phyloP scores from a whole-genome alignment of 2,329 filamentous ascomycete genomes.

The Rhytidhysteron rufulum region DNA sequence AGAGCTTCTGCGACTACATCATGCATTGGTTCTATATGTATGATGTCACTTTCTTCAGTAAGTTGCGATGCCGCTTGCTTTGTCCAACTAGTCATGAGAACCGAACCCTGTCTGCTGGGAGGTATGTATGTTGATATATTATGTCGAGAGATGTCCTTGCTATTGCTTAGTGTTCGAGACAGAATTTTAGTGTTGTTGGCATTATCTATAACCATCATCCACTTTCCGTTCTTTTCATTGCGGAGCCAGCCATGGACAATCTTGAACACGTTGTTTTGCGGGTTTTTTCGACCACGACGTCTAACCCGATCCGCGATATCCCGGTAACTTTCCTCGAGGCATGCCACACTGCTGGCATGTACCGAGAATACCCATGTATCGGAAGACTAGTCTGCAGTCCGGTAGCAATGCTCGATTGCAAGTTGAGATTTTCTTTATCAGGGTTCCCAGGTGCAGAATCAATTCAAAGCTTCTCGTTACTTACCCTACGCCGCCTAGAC shows the following conservation, averaged over 20 bases:
- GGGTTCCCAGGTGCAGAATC: neutral
- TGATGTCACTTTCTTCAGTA: slow-evolving; percentile 1
- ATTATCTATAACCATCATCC: slow-evolving; percentile 19
- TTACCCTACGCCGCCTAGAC: slow-evolving; percentile 27
- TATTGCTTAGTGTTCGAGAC: neutral
- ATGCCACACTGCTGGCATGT: slow-evolving; percentile 9
- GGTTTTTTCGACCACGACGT: slow-evolving; percentile 9
- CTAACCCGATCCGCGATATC: slow-evolving; percentile 12
- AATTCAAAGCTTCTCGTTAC: neutral
- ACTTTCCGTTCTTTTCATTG: slow-evolving; percentile 10
- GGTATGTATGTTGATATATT: neutral
- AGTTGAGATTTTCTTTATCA: neutral
- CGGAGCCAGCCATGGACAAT: slow-evolving; percentile 12
- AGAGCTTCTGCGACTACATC: neutral
- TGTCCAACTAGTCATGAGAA: slow-evolving; percentile 7
- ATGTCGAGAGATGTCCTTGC: neutral
- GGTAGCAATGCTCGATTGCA: slow-evolving; percentile 10
- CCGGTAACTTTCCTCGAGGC: slow-evolving; percentile 12
- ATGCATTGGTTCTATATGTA: slow-evolving; percentile 1
- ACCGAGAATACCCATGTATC: slow-evolving; percentile 13
- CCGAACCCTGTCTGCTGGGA: neutral
- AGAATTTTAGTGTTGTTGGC: slow-evolving; percentile 6
- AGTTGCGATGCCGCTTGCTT: slow-evolving; percentile 11
- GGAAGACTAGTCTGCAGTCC: slow-evolving; percentile 5
- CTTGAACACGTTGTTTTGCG: slow-evolving; percentile 2